Base-by-base conservation (phyloP, 2,329 filamentous ascomycete species). In the Pseudocercospora cruenta region DNA sequence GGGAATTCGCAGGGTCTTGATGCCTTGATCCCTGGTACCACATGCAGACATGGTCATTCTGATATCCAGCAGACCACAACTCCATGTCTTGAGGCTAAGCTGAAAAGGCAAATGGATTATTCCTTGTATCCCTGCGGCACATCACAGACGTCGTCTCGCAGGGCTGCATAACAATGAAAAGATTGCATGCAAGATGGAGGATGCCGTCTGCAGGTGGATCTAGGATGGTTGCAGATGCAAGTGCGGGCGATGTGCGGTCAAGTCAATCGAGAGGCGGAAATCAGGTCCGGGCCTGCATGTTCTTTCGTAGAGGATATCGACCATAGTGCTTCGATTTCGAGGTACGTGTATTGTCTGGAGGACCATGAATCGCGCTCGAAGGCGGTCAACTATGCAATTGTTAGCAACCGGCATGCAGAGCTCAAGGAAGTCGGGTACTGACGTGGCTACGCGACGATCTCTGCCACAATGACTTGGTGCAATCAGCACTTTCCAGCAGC, bases 51-150 rank as follows among this genome's bases (percentile, higher is more conserved):
- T 39, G 31, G 54, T 33, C 26, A 24, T 58, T 39, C 26, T 33
- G 54, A 58, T 58, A 58, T 39, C 16, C 31, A 39, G 54, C 54
- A 58, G 16, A 33, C 54, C 54, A 58, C 31, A 33, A 19, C 28
- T 58, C 54, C 54, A 58, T 58, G 54, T 36, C 54, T 39, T 36
- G 21, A 58, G 54, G 54, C 54, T 58, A 58, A 31, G 31, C 54
- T 58, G 54, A 58, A 58, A 58, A 58, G 54, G 54, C 54, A 58
- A 58, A 58, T 58, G 54, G 54, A 58, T 58, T 28, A 31, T 58
- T 58, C 54, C 54, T 58, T 28, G 54, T 5, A 58, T 58, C 54
- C 54, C n/a, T 58, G 54, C 54, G 8, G 26, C 4, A 5, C 31
- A 58, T 58, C 54, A 10, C 54, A 58, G 19, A 57, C 53, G 26